phyloP scores from a whole-genome alignment of 2,329 filamentous ascomycete species.

The Xylariomycetidae sp. region DNA sequence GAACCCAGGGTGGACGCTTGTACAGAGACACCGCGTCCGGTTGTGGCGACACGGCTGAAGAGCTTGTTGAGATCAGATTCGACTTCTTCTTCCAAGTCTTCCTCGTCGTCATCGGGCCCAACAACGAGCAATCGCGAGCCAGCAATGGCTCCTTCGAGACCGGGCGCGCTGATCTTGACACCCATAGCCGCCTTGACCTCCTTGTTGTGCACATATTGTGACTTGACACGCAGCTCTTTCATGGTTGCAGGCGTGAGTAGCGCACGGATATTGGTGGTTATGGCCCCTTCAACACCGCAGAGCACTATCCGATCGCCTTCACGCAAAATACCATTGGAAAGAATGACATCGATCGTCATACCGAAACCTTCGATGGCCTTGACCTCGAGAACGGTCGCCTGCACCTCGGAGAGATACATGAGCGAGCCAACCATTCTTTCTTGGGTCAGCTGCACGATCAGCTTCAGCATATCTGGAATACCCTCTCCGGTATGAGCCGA shows the following conservation, averaged over 20 bases:
- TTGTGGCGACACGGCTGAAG: conserved; percentile 85
- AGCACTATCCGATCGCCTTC: conserved; percentile 94
- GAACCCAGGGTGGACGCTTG: conserved; percentile 97
- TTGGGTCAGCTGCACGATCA: conserved; percentile 86
- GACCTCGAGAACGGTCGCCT: conserved; percentile 96
- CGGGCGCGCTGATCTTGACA: conserved; percentile 97
- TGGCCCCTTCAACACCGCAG: conserved; percentile 94
- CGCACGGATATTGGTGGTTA: conserved; percentile 90
- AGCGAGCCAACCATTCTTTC: conserved; percentile 95
- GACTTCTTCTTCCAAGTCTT: conserved; percentile 93
- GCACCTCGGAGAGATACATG: conserved; percentile 97
- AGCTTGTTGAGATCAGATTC: conserved; percentile 90
- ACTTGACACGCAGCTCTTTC: conserved; percentile 92
- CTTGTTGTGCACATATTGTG: conserved; percentile 96
- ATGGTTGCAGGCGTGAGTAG: conserved; percentile 88
- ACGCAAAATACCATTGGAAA: conserved; percentile 89
- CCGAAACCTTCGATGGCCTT: conserved; percentile 99
- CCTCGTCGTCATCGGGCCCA: conserved; percentile 91
- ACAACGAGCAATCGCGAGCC: conserved; percentile 92
- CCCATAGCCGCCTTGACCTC: conserved; percentile 96
- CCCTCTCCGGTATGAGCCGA: conserved; percentile 98
- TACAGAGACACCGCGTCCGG: conserved; percentile 90
- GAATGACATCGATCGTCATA: conserved; percentile 95
- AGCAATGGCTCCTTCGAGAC: conserved; percentile 91
- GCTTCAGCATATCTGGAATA: conserved; percentile 97